Conservation (phyloP, 345 rosid genomes). For the Laguncularia racemosa region DNA sequence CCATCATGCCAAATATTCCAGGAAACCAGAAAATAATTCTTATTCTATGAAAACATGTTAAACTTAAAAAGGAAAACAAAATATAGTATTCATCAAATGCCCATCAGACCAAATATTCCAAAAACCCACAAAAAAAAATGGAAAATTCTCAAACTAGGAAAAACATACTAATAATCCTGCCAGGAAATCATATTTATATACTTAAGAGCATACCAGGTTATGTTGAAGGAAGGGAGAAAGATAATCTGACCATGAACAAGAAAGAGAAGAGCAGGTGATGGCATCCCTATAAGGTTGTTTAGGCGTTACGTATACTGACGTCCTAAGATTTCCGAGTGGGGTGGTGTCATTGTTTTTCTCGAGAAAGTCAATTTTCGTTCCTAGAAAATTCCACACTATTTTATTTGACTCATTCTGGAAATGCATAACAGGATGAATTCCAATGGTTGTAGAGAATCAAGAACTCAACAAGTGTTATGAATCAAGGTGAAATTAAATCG, state of each 20-base stretch:
- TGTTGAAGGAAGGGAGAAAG: background rate
- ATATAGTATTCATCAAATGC: too few species aligned
- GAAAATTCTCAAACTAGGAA: too few species aligned
- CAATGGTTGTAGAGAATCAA: too few species aligned
- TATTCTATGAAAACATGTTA: too few species aligned
- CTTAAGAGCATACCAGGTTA: background rate
- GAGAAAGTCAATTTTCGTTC: conserved; percentile 20
- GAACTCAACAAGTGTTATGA: too few species aligned
- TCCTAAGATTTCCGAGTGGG: conserved; percentile 3
- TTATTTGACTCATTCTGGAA: background rate
- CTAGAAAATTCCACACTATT: background rate
- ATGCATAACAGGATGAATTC: background rate
- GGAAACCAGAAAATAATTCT: too few species aligned
- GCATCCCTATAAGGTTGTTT: conserved; percentile 1
- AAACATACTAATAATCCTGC: too few species aligned
- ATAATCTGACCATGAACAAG: conserved; percentile 1
- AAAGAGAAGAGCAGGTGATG: conserved; percentile 2
- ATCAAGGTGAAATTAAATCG: background rate
- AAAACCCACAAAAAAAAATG: too few species aligned
- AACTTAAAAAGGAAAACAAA: too few species aligned
- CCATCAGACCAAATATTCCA: too few species aligned
- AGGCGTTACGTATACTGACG: background rate
- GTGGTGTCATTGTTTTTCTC: conserved; percentile 6
- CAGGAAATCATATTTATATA: too few species aligned
- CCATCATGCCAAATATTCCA: too few species aligned